Evolutionary conservation across 2,329 filamentous ascomycete species (phyloP), one percentile per base, ranked within the genome.

Genomic region (Ophiosphaerella herpotricha): DNA sequence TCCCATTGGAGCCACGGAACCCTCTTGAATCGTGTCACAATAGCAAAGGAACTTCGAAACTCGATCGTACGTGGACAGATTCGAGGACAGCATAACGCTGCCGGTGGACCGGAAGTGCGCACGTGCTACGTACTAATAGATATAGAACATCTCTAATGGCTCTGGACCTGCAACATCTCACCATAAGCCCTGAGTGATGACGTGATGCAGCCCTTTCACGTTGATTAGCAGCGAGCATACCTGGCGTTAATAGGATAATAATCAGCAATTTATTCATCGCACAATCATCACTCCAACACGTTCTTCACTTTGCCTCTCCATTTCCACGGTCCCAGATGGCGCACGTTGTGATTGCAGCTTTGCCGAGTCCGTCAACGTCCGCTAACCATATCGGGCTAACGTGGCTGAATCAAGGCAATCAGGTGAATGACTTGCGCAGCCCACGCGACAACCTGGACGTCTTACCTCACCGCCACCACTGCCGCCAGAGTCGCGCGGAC

Each of bases 401-500:
- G 31, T 7, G n/a, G 13, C 45, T n/a, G 18, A 41, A 47, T 38
- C 31, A 37, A 34, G 39, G 4, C 29, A 39, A 40, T 52, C 48
- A 51, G 44, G 48, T 52, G 48, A 52, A 52, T 47, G 44, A 39
- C 48, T 42, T 29, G 35, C 38, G 35, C 39, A 23, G 18, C 34
- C 21, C 48, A 50, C 47, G 24, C 32, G 47, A 45, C 39, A 32
- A 38, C 13, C 5, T 14, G 18, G 35, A 12, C 37, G 48, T 52
- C 39, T 46, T 43, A 52, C 31, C 35, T 52, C 48, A 52, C 46
- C 46, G 46, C 46, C 39, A 43, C 39, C 46, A 33, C 13, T 46
- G 13, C 36, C 24, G 34, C n/a, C 35, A 34, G 26, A 33, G 36
- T 46, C 36, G 16, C n/a, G 36, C 37, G 32, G 16, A 18, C 46